Evolutionary conservation across 371 early-diverging fungal species (phyloP), one percentile per base, ranked within the genome.

Genomic region (Actinomortierella wolfii): DNA sequence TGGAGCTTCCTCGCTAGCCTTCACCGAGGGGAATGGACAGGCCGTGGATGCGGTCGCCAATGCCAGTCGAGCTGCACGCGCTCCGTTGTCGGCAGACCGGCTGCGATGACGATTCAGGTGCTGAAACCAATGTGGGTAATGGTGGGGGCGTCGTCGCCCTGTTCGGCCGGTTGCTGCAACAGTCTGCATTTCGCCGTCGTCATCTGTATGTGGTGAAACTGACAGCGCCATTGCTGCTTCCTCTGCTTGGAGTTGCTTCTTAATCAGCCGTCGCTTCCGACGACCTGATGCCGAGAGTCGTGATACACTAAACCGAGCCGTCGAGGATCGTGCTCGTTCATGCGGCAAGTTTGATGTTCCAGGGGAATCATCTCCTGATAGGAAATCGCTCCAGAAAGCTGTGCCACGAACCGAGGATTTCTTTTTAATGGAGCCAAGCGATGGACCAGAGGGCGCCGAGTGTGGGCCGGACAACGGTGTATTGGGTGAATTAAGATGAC

Each of bases 191-290:
- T 51, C 26, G 20, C 65, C 73, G 17, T 71, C 73, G 29, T 71
- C 73, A 26, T 71, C 73, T 8, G 73, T 71, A 0, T 44, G 56
- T 4, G 55, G 50, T 11, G 26, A 26, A 11, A 48, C 39, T 21
- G 40, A 41, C 11, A 66, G 17, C 34, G 11, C 11, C 34, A 34
- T 34, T 6, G 34, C 34, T 4, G 34, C 34, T 11, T 34, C 34
- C 34, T 34, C 34, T 4, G 34, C 34, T 11, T 34, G 34, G 7
- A 34, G 11, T 47, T 21, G 55, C 47, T 71, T 65, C 17, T 71
- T 71, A 20, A 59, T 62, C 25, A 57, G 51, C 15, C 57, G 55
- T 25, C 50, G 56, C 55, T 65, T 71, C 20, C 66, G 65, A 13
- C 56, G 23, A 14, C 60, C 70, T 39, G 71, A 40, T 11, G 61